phyloP scores from a whole-genome alignment of 106 monocot species.

The Dendrobium huoshanense region DNA sequence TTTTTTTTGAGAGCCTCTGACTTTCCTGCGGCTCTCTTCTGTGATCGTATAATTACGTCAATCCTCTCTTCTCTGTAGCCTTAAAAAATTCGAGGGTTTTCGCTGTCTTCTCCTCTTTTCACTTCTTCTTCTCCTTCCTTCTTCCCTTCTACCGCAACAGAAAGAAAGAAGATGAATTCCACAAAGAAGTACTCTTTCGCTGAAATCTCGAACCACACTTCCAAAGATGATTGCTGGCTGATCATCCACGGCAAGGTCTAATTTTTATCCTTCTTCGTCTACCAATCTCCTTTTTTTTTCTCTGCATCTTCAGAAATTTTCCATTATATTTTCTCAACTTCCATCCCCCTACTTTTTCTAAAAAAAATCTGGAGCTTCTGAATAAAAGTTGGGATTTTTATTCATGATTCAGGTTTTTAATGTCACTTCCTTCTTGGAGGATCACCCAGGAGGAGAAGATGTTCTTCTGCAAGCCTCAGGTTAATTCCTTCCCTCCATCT shows the following conservation, averaged over 20 bases:
- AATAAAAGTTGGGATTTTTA: neutral
- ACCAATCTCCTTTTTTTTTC: neutral
- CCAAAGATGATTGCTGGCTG: conserved; percentile 9
- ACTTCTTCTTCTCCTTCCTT: neutral
- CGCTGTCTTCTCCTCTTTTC: neutral
- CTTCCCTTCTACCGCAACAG: neutral
- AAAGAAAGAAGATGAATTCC: neutral
- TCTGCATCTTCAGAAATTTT: neutral
- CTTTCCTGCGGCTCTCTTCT: no score
- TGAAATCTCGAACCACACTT: neutral
- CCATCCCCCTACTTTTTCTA: neutral
- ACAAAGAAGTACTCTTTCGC: neutral
- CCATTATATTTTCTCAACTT: neutral
- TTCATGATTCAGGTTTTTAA: conserved; percentile 4
- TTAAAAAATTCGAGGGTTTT: no score
- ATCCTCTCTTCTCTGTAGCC: no score
- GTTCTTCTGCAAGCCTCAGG: conserved; percentile 6
- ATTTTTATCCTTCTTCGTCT: neutral
- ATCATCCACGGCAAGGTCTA: conserved; percentile 8
- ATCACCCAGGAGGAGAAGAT: conserved; percentile 6
- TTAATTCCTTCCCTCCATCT: neutral
- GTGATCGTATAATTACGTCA: no score
- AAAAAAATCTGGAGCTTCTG: neutral
- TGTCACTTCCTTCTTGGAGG: conserved; percentile 2
- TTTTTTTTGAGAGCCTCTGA: no score